Conservation (phyloP, 192 early-diverging fungal species). For the Coemansia sp. region DNA sequence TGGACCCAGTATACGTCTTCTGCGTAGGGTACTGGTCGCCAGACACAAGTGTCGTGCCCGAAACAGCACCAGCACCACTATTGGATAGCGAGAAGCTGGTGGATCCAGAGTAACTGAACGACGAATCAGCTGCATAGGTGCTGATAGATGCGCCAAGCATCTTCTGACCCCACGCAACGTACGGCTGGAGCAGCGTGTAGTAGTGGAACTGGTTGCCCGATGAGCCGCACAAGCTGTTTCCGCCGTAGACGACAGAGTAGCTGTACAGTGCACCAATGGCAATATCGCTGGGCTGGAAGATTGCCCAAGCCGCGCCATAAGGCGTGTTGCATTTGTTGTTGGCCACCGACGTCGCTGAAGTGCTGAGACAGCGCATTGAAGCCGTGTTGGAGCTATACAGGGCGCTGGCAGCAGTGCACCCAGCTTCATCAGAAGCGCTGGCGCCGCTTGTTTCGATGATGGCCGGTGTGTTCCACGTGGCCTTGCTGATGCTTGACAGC, state of each 20-base stretch:
- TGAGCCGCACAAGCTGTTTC: conserved; percentile 27
- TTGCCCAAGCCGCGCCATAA: conserved; percentile 36
- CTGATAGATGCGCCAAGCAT: conserved; percentile 25
- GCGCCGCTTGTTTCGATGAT: conserved; percentile 4
- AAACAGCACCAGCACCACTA: conserved; percentile 13
- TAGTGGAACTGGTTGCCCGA: conserved; percentile 35
- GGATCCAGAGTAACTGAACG: conserved; percentile 14
- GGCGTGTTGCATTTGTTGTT: conserved; percentile 40
- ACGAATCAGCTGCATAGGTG: conserved; percentile 16
- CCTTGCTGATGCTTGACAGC: conserved; percentile 18
- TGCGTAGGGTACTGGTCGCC: conserved; percentile 39
- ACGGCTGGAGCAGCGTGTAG: conserved; percentile 46
- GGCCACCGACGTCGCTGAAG: conserved; percentile 24
- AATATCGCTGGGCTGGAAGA: conserved; percentile 36
- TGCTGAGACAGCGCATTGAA: conserved; percentile 27
- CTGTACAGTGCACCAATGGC: conserved; percentile 44
- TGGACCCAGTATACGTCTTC: conserved; percentile 23
- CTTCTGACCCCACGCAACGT: conserved; percentile 30
- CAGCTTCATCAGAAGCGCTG: conserved; percentile 5
- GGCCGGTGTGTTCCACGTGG: conserved; percentile 19
- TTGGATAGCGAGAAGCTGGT: conserved; percentile 27
- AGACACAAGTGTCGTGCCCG: conserved; percentile 23
- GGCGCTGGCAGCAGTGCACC: conserved; percentile 30
- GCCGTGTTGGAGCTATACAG: conserved; percentile 40
- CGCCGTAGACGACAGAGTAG: conserved; percentile 28